phyloP scores from a whole-genome alignment of 495 filamentous ascomycete species.

The Penicillium nucicola region DNA sequence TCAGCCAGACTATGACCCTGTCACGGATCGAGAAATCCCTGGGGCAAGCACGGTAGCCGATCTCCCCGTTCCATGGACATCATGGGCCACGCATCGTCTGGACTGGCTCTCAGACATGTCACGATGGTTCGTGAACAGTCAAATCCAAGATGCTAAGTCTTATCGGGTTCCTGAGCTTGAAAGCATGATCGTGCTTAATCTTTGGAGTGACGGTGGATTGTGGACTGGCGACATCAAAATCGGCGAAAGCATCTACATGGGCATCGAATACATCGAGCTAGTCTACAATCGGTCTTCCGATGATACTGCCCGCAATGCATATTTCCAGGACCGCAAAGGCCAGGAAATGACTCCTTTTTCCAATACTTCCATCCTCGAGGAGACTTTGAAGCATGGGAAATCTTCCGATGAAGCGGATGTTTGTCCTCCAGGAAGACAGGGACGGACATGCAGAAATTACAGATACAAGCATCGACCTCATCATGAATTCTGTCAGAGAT shows the following conservation, averaged over 20 bases:
- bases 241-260: slow-evolving; percentile 57
- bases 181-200: slow-evolving; percentile 63
- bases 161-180: slow-evolving; percentile 61
- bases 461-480: not conserved
- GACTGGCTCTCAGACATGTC: slow-evolving; percentile 64
- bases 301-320: not conserved
- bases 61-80: slow-evolving; percentile 50
- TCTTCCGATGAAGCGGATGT: not conserved
- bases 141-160: slow-evolving; percentile 52
- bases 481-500: not conserved
- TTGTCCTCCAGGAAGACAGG: slow-evolving; percentile 3
- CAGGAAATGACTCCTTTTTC: slow-evolving; percentile 1
- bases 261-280: slow-evolving; percentile 73
- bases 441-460: slow-evolving; percentile 3
- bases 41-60: slow-evolving; percentile 30
- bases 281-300: slow-evolving; percentile 55
- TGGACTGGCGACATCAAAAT: slow-evolving; percentile 73
- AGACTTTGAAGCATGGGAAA: not conserved
- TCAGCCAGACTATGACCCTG: slow-evolving; percentile 56
- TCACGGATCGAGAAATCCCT: slow-evolving; percentile 31
- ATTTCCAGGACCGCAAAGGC: slow-evolving; percentile 12
- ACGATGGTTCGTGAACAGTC: slow-evolving; percentile 66
- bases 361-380: not conserved
- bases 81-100: slow-evolving; percentile 68
- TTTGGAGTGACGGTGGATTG: slow-evolving; percentile 71